These are phyloP conservation scores for Naganishia cerealis DNA, from an alignment of 1,284 basidiomycete species.

Conservation along the genomic window DNA sequence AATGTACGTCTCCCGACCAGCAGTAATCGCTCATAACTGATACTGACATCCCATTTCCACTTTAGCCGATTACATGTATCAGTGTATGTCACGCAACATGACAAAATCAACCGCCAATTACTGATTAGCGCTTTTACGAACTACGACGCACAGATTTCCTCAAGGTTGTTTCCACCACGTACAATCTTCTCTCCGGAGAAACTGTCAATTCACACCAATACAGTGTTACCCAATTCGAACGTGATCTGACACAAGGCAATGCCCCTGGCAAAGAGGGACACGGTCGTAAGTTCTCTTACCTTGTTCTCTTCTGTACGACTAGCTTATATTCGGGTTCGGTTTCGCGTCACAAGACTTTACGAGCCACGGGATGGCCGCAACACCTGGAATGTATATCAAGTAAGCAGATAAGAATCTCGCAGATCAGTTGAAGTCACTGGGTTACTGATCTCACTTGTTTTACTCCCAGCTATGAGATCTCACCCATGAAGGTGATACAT, in stretches of 20 bases:
- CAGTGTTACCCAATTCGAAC: constrained; percentile 91
- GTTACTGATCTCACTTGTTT: constrained; percentile 1
- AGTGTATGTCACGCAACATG: constrained; percentile 51
- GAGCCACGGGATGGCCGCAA: constrained; percentile 74
- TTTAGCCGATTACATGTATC: constrained; percentile 83
- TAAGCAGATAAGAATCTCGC: constrained; percentile 33
- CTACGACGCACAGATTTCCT: constrained; percentile 67
- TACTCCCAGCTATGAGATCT: constrained; percentile 76
- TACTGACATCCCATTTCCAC: not conserved
- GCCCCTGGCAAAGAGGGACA: constrained; percentile 61
- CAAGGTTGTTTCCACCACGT: constrained; percentile 92
- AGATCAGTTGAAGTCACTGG: not conserved
- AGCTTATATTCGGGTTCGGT: not conserved
- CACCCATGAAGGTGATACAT: constrained; percentile 89
- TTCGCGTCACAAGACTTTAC: constrained; percentile 55
- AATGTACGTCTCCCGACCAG: constrained; percentile 55
- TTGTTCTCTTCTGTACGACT: not conserved
- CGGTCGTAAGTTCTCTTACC: constrained; percentile 55
- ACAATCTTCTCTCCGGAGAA: constrained; percentile 74
- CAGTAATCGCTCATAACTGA: not conserved
- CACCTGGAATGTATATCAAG: constrained; percentile 88
- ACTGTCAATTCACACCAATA: constrained; percentile 67
- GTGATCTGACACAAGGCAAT: constrained; percentile 68
- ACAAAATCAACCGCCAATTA: not conserved
- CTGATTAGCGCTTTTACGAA: constrained; percentile 10